Evolutionary conservation across 2,329 filamentous ascomycete species (phyloP), one percentile per base, ranked within the genome.

Genomic region (Cordyceps farinosa): DNA sequence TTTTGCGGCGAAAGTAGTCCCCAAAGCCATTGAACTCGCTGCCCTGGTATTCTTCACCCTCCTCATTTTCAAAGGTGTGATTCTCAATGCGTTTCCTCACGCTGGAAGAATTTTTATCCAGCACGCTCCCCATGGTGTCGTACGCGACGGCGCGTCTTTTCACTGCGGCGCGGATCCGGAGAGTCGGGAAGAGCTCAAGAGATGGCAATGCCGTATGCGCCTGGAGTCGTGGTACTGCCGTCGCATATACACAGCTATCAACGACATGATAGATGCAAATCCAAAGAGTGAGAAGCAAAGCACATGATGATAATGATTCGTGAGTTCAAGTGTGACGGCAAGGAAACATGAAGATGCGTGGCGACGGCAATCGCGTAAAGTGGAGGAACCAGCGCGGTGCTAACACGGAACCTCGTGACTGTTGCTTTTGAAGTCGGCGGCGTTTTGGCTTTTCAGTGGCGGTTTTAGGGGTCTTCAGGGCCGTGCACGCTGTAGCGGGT

Each of bases 1-100:
- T 97, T 80, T 99, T 99, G 62, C 93, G 88, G 56, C 93, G 85
- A 73, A 97, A 96, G 75, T 98, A 99, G 72, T 98, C 94, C 30
- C 82, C 78, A 70, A 98, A 96, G 9, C 93, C 94, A 32, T 92
- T 91, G 75, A 98, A 99, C 59, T 85, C 86, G 66, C 92, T 97
- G 2, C 82, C 86, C 64, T 89, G 87, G 74, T 99, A 99, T 74
- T 99, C 96, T 64, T 98, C 94, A 63, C 95, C 94, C 30, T 84
- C 84, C 73, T 97, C 92, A 70, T 90, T 83, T 2, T 88, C 81
- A 73, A 97, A 98, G 2, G 82, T 84, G 76, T 97, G 86, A 17
- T 71, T 72, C 61, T 86, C 82, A 65, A 89, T 87, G 67, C 83
- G 80, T 72, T 88, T 88, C 68, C 84, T 82, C 73, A 86, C 80